Conservation (phyloP, 1,284 basidiomycete genomes). For the Blastosporella zonata region DNA sequence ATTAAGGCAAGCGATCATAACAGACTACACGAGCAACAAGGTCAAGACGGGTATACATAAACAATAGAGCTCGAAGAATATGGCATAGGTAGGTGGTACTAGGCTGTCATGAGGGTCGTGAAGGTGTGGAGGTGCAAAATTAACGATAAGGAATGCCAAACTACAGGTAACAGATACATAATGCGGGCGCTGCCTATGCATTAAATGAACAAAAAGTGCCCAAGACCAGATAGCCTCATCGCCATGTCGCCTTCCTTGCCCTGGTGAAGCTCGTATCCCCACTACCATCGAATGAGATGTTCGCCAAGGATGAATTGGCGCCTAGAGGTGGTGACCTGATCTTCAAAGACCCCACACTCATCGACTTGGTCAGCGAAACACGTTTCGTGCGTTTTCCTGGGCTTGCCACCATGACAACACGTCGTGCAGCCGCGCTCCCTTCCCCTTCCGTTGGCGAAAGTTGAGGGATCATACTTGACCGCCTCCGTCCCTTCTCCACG, state of each 20-base stretch:
- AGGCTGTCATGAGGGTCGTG: constrained; percentile 9
- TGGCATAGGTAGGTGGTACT: constrained; percentile 13
- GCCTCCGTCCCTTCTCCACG: constrained; percentile 62
- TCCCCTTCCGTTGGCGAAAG: constrained; percentile 44
- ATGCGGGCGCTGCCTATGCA: constrained; percentile 15
- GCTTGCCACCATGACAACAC: constrained; percentile 41
- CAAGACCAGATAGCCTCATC: constrained; percentile 29
- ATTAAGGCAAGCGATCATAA: constrained; percentile 10
- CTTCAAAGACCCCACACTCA: constrained; percentile 27
- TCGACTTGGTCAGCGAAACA: constrained; percentile 46
- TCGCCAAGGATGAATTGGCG: constrained; percentile 36
- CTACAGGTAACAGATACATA: constrained; percentile 16
- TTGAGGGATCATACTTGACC: constrained; percentile 76
- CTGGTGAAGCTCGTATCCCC: constrained; percentile 47
- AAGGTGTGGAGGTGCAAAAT: constrained; percentile 2
- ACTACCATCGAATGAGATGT: constrained; percentile 40
- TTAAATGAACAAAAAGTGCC: constrained; percentile 7
- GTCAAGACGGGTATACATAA: constrained; percentile 21
- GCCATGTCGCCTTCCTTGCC: constrained; percentile 47
- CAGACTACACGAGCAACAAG: constrained; percentile 9
- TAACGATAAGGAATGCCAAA: constrained; percentile 14
- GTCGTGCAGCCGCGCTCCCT: constrained; percentile 32
- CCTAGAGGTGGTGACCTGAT: constrained; percentile 25
- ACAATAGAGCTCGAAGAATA: constrained; percentile 9
- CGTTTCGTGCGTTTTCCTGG: constrained; percentile 66